Conservation (phyloP, 2,329 filamentous ascomycete genomes). For the Metarhizium robertsii region DNA sequence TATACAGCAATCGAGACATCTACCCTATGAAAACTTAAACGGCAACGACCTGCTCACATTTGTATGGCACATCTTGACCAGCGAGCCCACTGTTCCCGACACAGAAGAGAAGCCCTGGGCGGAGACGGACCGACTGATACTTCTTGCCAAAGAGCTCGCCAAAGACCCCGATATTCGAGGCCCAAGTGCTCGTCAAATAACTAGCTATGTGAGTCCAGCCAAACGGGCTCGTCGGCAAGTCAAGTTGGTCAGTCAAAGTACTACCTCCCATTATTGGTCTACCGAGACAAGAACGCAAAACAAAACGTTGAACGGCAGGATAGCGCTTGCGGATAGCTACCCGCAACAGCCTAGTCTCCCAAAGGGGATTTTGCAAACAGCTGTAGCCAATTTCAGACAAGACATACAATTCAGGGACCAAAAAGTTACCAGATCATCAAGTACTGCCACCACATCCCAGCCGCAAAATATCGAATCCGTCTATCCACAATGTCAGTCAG, state of each 20-base stretch:
- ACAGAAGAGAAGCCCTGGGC: constrained; percentile 18
- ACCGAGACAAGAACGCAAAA: not conserved
- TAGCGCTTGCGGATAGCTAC: not conserved
- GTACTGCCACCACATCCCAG: not conserved
- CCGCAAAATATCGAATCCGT: not conserved
- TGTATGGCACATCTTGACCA: constrained; percentile 16
- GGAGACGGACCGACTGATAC: constrained; percentile 26
- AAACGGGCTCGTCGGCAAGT: not conserved
- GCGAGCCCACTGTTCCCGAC: constrained; percentile 2
- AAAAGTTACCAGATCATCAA: not conserved
- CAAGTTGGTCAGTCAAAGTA: not conserved
- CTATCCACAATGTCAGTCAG: not conserved
- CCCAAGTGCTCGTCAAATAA: not conserved
- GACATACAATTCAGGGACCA: not conserved
- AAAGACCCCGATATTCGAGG: constrained; percentile 11
- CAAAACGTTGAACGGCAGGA: not conserved
- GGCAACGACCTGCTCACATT: constrained; percentile 24
- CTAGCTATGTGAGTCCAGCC: not conserved
- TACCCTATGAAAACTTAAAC: constrained; percentile 15
- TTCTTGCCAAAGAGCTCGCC: constrained; percentile 18
- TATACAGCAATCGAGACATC: constrained; percentile 11
- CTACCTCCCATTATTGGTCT: not conserved
- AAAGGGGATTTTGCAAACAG: not conserved
- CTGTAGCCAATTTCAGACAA: not conserved
- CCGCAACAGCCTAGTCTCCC: not conserved